A percentile compares a stretch with the other conserved stretches of the same genome.
phyloP scores from a whole-genome alignment of 306 rosid genomes.

The Quercus rubra region DNA sequence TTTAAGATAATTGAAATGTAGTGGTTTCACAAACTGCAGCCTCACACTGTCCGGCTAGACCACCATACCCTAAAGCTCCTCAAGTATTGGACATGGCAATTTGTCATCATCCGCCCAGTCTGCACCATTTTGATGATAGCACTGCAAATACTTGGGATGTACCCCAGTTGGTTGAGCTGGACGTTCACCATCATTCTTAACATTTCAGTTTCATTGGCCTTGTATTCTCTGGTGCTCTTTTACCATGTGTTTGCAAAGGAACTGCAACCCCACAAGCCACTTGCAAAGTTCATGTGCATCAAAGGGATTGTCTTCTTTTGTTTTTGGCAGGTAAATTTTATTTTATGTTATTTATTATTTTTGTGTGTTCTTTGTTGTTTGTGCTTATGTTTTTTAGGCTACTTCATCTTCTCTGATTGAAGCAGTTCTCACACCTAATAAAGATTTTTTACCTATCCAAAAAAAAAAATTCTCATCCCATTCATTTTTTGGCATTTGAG shows the following conservation, averaged over 20 bases:
- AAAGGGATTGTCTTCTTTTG: slow-evolving; percentile 98
- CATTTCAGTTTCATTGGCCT: slow-evolving; percentile 80
- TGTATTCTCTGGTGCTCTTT: slow-evolving; percentile 86
- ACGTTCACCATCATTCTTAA: slow-evolving; percentile 77
- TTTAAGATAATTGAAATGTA: not conserved
- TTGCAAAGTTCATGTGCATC: slow-evolving; percentile 89
- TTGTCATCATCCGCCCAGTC: slow-evolving; percentile 82
- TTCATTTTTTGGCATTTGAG: not conserved
- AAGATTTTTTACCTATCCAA: too few relatives aligned
- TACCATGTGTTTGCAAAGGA: slow-evolving; percentile 96
- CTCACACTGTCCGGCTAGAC: slow-evolving; percentile 62
- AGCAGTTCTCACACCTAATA: too few relatives aligned
- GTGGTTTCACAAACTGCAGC: slow-evolving; percentile 56
- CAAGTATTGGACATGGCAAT: slow-evolving; percentile 96
- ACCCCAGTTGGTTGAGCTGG: slow-evolving; percentile 97
- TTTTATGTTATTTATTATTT: too few relatives aligned
- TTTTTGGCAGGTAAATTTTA: slow-evolving; percentile 87
- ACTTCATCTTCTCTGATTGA: too few relatives aligned
- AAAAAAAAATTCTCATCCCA: not conserved
- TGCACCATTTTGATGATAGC: slow-evolving; percentile 79
- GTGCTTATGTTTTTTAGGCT: too few relatives aligned
- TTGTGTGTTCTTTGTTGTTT: too few relatives aligned
- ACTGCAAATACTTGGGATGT: slow-evolving; percentile 61
- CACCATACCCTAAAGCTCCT: slow-evolving; percentile 71
- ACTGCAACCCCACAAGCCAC: slow-evolving; percentile 86